phyloP scores from a whole-genome alignment of 345 rosid genomes.

The Pugionium dolabratum region DNA sequence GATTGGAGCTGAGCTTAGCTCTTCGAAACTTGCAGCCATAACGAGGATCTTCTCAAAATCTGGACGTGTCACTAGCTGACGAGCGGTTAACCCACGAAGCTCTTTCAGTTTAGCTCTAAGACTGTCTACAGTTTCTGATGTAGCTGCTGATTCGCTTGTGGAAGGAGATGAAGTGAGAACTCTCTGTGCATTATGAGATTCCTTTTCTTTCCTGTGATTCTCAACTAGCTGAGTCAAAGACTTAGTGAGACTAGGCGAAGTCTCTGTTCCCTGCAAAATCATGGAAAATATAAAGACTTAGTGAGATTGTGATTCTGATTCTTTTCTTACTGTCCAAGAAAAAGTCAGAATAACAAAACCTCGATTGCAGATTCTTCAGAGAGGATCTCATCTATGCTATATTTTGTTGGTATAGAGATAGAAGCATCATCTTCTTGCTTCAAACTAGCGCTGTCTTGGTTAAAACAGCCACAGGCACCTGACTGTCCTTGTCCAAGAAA shows the following conservation, averaged over 20 bases:
- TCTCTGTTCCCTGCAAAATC: constrained; percentile 26
- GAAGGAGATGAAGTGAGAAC: constrained; percentile 9
- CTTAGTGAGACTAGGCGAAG: constrained; percentile 29
- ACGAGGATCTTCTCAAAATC: constrained; percentile 31
- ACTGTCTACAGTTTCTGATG: constrained; percentile 37
- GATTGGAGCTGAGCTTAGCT: constrained; percentile 34
- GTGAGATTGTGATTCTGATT: constrained; percentile 1
- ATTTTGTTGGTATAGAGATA: constrained; percentile 21
- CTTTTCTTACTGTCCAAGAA: background rate
- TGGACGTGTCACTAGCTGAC: constrained; percentile 27
- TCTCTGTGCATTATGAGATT: background rate
- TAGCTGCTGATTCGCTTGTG: constrained; percentile 32
- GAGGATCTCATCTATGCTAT: constrained; percentile 33
- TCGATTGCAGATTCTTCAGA: constrained; percentile 31
- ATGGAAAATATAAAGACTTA: background rate
- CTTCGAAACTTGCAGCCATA: constrained; percentile 30
- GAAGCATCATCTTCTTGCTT: constrained; percentile 19
- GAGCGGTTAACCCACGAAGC: constrained; percentile 30
- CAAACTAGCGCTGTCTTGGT: constrained; percentile 11
- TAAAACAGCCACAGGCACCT: constrained; percentile 28
- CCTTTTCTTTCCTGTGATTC: constrained; percentile 36
- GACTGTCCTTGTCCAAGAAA: constrained; percentile 24
- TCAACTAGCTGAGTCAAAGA: constrained; percentile 36
- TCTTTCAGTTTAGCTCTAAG: constrained; percentile 38
- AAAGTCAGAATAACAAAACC: constrained; percentile 21